Evolutionary conservation across 2,329 filamentous ascomycete species (phyloP), one percentile per base, ranked within the genome.

Genomic region (Hymenoscyphus infarciens): DNA sequence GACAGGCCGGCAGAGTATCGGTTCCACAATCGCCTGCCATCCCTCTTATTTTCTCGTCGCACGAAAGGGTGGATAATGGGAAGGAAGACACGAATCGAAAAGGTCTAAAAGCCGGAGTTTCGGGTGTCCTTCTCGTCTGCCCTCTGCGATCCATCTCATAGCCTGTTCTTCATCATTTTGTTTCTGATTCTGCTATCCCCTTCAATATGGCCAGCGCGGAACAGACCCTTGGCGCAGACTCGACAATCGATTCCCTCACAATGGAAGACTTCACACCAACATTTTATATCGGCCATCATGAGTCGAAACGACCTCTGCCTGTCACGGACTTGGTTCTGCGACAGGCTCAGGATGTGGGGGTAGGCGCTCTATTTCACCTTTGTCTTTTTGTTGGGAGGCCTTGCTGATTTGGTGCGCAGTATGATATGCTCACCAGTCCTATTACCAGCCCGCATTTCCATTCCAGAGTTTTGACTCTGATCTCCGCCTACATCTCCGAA

Each of bases 371-470:
- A 11, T 52, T 22, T 25, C 5, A 11, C 11, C 13, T 16, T 38
- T 52, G 7, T 25, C 10, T 1, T 25, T 52, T 52, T 13, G 3
- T 25, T 19, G 11, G 6, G 45, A 52, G n/a, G 45, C 19, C 31
- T 38, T 59, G 63, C 69, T 74, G 64, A 71, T 62, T 56, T 58
- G 59, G 16, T 16, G 19, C 64, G 61, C 66, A 93, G 89, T 91
- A 94, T 79, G 85, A 88, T 73, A 91, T 92, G 79, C 82, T 90
- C 67, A 93, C 90, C 4, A 87, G 86, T 19, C 88, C 90, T 58
- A 87, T 96, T 73, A 94, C 90, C 45, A 95, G 89, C 71, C 75
- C 80, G 22, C 82, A 87, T 71, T 95, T 94, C 75, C 87, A 87
- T 66, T 79, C 84, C 31, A 83, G 89, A 61, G 86, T 95, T 16